Base-by-base conservation (phyloP, 2,329 filamentous ascomycete species). In the Botrytis paeoniae region DNA sequence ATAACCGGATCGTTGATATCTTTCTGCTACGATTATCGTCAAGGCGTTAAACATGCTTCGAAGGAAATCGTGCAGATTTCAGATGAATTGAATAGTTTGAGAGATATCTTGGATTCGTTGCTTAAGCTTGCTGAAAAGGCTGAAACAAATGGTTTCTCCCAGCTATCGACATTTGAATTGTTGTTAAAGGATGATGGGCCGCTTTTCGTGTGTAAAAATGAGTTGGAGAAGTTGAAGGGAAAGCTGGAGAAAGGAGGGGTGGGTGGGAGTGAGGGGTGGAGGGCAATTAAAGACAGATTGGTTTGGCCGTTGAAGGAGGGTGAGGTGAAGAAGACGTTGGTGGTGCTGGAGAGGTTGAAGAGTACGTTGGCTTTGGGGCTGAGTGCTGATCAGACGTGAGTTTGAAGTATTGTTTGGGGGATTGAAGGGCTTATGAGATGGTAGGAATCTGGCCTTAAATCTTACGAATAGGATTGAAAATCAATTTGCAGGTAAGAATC, bases 11-110 rank as follows among this genome's bases (percentile, higher is more conserved):
- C 74, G 0, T 29, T 78, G 5, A 77, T 77, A 54, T 75, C 75
- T 10, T 74, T 75, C 32, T 77, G 75, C 37, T 78, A 78, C 41
- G 73, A 77, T 63, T 78, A 78, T 60, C 75, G 77, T 16, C 68
- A 73, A 45, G 75, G 76, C 4, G 69, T 73, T 18, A 68, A 73
- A 35, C 62, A 74, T 7, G 70, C 76, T 20, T 75, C 74, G 1
- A 69, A 72, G 20, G 77, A 77, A 64, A 72, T 74, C 20, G 61
- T 76, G 35, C 73, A 73, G 37, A 76, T 78, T 45, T 69, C 74
- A 22, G 73, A 75, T 32, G 73, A 75, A 59, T 73, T 78, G 54
- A 76, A 74, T 41, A 69, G 72, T 4, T 70, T 78, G 32, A 74
- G 72, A 57, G 72, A 75, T 22, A 71, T 75, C 3, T 60, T 77